A percentile compares a stretch with the other conserved stretches of the same genome.
phyloP scores from a whole-genome alignment of 108 stramenopile species.

The Cyclostephanos invisitatus region DNA sequence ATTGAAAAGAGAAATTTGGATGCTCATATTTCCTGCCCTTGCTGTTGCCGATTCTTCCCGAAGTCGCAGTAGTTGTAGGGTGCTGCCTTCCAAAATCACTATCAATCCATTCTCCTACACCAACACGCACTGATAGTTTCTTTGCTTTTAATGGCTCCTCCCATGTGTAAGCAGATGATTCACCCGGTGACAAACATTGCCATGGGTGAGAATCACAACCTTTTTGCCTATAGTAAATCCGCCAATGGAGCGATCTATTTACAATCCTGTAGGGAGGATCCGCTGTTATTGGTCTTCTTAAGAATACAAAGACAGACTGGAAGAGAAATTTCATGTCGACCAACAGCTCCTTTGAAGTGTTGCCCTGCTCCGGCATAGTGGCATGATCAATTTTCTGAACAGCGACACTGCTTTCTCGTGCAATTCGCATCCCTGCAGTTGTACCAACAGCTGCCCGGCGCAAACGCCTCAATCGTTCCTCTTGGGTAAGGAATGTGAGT shows the following conservation, averaged over 20 bases:
- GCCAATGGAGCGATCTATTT: slow-evolving; percentile 72
- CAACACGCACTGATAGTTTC: slow-evolving; percentile 79
- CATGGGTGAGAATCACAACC: slow-evolving; percentile 77
- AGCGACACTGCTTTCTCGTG: slow-evolving; percentile 1
- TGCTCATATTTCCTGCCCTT: slow-evolving; percentile 8
- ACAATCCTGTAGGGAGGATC: slow-evolving; percentile 84
- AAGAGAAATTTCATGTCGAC: slow-evolving; percentile 87
- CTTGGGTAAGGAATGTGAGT: slow-evolving; percentile 87
- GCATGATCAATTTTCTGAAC: slow-evolving; percentile 15
- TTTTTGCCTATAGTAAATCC: slow-evolving; percentile 85
- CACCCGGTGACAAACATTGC: slow-evolving; percentile 78
- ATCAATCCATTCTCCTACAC: slow-evolving; percentile 35
- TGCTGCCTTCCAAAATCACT: slow-evolving; percentile 1
- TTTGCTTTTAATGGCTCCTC: slow-evolving; percentile 88
- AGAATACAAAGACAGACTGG: slow-evolving; percentile 80
- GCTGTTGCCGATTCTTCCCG: slow-evolving; percentile 6
- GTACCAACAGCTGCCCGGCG: slow-evolving; percentile 56
- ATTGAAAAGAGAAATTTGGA: slow-evolving; percentile 53
- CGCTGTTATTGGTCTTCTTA: slow-evolving; percentile 53
- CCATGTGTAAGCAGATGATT: slow-evolving; percentile 76
- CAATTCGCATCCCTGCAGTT: not conserved
- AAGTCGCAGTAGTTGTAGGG: not conserved
- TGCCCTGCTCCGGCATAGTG: slow-evolving; percentile 1
- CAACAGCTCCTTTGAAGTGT: slow-evolving; percentile 35
- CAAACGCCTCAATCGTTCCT: slow-evolving; percentile 84